Evolutionary conservation across 305 asterid species (phyloP), one percentile per base, ranked within the genome.

Genomic region (Ajuga reptans): DNA sequence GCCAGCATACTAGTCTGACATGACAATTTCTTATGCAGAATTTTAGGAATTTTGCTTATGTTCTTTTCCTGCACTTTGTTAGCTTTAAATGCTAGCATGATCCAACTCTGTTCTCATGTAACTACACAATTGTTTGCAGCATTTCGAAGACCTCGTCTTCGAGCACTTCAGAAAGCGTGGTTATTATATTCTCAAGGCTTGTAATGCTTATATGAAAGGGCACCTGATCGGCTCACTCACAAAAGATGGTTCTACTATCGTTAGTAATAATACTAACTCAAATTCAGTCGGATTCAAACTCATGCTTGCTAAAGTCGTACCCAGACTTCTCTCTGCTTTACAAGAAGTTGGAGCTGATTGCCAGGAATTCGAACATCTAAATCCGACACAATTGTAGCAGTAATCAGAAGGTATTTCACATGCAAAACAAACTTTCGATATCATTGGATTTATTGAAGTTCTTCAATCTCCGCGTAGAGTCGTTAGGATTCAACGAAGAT

Each of bases 231-330:
- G 98, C 49, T 84, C 98, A 0, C 96, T 92, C 12, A 65, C 77
- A 37, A 75, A 81, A 58, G 96, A 92, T 66, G 96, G 91, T 47
- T 82, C 86, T 3, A 31, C 74, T 27, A 58, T 60, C 59, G 81
- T 65, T 58, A 77, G 66, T 73, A 67, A 55, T 73, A 67, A 52
- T 58, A 69, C 83, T 5, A 74, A 77, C 80, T 85, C 87, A 55
- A 92, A 87, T 77, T 89, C 98, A 34, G 88, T 87, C 17, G 98
- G 98, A 72, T 92, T 92, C 81, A 92, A 89, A 84, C 81, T 92
- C 42, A 92, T 89, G 98, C 81, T 92, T 75, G 84, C 87, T 49
- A 92, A 92, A 83, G 83, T 92, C 45, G 85, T 79, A 24, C 91
- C 96, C 1, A 92, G 80, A 75, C 96, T 92, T 66, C 77, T 82